A percentile compares a stretch with the other conserved stretches of the same genome.
These are phyloP conservation scores for Suillus alpinus DNA, from an alignment of 768 basidiomycete genomes.

Conservation along the genomic window DNA sequence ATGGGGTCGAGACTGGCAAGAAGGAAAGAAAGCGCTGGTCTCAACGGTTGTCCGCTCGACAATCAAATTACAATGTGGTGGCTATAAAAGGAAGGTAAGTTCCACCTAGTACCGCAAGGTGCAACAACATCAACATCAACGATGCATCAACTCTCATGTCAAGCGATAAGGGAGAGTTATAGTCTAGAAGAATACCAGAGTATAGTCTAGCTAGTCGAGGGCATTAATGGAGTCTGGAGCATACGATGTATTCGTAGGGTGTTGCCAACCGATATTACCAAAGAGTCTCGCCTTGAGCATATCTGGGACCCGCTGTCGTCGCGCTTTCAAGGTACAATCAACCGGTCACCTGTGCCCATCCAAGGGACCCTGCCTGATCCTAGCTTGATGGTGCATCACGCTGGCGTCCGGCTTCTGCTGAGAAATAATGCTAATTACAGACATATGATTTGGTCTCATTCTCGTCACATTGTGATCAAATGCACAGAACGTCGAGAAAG, in stretches of 20 bases:
- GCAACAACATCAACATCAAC: not conserved
- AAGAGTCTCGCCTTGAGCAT: not conserved
- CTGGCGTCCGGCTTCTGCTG: not conserved
- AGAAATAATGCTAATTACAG: constrained; percentile 1
- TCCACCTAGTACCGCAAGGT: not conserved
- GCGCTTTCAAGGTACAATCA: constrained; percentile 4
- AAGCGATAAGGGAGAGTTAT: not conserved
- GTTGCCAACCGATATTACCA: no score
- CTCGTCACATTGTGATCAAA: not conserved
- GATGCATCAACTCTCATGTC: no score
- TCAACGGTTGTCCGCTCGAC: constrained; percentile 5
- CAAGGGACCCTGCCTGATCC: not conserved
- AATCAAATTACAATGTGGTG: not conserved
- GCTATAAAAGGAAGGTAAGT: constrained; percentile 3
- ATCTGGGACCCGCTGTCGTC: not conserved
- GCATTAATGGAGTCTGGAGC: no score
- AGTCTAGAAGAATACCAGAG: no score
- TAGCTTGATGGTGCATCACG: not conserved
- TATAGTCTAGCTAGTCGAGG: no score
- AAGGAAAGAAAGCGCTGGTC: not conserved
- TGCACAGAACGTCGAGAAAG: not conserved
- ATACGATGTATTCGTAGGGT: no score
- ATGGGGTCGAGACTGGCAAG: constrained; percentile 4
- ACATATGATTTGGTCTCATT: not conserved
- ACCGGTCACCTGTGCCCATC: not conserved